Percentiles rank a stretch among this genome's conserved stretches.
Evolutionary conservation across 495 filamentous ascomycete species (phyloP).

Genomic region (Alectoria sarmentosa): DNA sequence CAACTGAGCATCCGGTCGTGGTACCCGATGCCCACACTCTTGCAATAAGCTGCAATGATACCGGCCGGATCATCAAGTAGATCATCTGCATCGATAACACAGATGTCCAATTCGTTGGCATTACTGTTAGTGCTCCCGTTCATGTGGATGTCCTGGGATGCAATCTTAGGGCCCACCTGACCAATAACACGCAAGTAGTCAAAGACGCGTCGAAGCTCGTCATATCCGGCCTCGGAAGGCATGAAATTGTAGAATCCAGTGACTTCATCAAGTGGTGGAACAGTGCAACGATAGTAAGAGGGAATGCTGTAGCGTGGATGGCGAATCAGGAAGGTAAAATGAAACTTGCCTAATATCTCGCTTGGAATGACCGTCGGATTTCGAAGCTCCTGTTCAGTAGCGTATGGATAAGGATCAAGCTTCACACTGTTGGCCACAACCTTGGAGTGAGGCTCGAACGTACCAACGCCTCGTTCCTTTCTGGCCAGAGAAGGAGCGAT

Average conservation of each 20-base stretch:
- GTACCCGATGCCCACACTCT: slow-evolving; percentile 67
- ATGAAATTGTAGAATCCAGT: slow-evolving; percentile 86
- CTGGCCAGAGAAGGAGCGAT: slow-evolving; percentile 68
- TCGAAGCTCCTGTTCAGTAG: slow-evolving; percentile 46
- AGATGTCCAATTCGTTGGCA: slow-evolving; percentile 52
- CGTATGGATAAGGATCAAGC: slow-evolving; percentile 48
- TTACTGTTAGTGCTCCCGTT: slow-evolving; percentile 31
- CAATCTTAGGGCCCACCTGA: slow-evolving; percentile 56
- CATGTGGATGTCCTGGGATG: slow-evolving; percentile 31
- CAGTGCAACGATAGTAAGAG: slow-evolving; percentile 91
- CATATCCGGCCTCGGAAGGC: slow-evolving; percentile 81
- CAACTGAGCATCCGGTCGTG: slow-evolving; percentile 68
- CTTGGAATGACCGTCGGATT: slow-evolving; percentile 84
- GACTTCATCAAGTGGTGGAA: slow-evolving; percentile 69
- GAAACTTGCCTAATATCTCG: slow-evolving; percentile 61
- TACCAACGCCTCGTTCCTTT: slow-evolving; percentile 57
- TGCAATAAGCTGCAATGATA: slow-evolving; percentile 71
- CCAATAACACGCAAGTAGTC: slow-evolving; percentile 63
- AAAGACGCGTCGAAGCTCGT: slow-evolving; percentile 76
- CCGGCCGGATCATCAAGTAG: slow-evolving; percentile 72
- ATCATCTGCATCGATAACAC: slow-evolving; percentile 92
- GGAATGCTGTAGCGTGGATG: slow-evolving; percentile 83
- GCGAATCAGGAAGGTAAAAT: slow-evolving; percentile 96
- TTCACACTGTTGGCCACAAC: slow-evolving; percentile 28
- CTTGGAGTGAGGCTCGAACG: slow-evolving; percentile 29